These are phyloP conservation scores for Lasiodiplodia theobromae DNA, from an alignment of 2,329 filamentous ascomycete species.

Conservation along the genomic window DNA sequence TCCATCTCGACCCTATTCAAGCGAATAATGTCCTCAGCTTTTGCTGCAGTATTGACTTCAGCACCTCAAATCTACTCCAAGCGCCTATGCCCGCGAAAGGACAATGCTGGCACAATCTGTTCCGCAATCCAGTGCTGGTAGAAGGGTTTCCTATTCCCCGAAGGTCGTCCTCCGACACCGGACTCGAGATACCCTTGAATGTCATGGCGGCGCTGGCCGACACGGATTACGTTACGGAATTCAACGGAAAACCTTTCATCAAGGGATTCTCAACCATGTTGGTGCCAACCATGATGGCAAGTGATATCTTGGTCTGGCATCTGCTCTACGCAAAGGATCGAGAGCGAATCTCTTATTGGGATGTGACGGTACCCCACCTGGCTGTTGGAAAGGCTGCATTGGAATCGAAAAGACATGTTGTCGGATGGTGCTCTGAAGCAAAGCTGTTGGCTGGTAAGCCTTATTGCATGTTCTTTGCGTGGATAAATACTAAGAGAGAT, in stretches of 20 bases:
- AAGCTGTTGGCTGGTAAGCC: too few relatives aligned
- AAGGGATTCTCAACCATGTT: slow-evolving; percentile 49
- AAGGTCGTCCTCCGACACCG: slow-evolving; percentile 28
- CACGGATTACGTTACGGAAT: slow-evolving; percentile 34
- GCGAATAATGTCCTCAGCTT: too few relatives aligned
- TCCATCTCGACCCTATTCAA: too few relatives aligned
- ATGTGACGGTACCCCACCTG: too few relatives aligned
- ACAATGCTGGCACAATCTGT: slow-evolving; percentile 32
- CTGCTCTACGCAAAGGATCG: slow-evolving; percentile 27
- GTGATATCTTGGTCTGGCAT: slow-evolving; percentile 44
- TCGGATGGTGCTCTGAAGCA: too few relatives aligned
- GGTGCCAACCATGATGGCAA: slow-evolving; percentile 34
- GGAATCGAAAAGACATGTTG: too few relatives aligned
- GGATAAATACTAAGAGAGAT: too few relatives aligned
- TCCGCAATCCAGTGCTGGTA: slow-evolving; percentile 29
- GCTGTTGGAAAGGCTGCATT: too few relatives aligned
- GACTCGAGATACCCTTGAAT: slow-evolving; percentile 44
- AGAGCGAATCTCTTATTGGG: too few relatives aligned
- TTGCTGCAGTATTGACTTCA: too few relatives aligned
- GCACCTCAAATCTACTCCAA: too few relatives aligned
- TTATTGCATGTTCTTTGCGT: too few relatives aligned
- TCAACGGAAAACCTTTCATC: slow-evolving; percentile 39
- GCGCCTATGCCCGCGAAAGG: neutral
- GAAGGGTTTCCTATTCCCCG: slow-evolving; percentile 26
- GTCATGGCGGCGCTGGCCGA: slow-evolving; percentile 38